phyloP scores from a whole-genome alignment of 2,329 filamentous ascomycete genomes.

The Plenodomus tracheiphilus region DNA sequence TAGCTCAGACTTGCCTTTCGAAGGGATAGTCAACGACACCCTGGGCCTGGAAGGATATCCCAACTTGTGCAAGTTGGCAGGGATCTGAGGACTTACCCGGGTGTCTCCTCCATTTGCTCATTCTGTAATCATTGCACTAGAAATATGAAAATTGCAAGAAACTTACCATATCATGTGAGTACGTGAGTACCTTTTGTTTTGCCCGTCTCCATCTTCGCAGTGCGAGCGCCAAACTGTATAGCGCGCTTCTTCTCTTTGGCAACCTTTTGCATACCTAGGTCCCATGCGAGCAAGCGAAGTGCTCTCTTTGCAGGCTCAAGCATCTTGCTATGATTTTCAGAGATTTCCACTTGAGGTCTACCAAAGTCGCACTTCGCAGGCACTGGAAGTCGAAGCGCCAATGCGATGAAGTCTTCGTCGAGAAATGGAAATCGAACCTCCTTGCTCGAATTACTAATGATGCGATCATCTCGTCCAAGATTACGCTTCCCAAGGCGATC shows the following conservation, averaged over 20 bases:
- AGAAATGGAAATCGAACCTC: conserved; percentile 91
- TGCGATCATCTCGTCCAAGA: conserved; percentile 87
- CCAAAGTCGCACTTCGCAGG: conserved; percentile 89
- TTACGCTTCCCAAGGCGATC: conserved; percentile 89
- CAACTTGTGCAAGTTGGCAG: conserved; percentile 2
- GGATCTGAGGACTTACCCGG: conserved; percentile 20
- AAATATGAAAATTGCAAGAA: neutral
- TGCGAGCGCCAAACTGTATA: conserved; percentile 56
- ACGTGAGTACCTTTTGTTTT: conserved; percentile 53
- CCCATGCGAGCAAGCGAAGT: conserved; percentile 74
- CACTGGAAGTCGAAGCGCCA: conserved; percentile 74
- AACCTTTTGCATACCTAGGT: conserved; percentile 70
- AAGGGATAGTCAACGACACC: conserved; percentile 25
- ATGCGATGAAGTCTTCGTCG: conserved; percentile 82
- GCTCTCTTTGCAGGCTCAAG: conserved; percentile 82
- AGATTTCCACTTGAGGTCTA: conserved; percentile 16
- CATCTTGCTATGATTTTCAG: conserved; percentile 28
- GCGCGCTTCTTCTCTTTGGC: conserved; percentile 92
- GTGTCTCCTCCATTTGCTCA: conserved; percentile 32
- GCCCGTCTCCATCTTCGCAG: conserved; percentile 52
- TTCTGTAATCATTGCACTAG: conserved; percentile 36
- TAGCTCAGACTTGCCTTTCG: conserved; percentile 44
- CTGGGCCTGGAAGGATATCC: conserved; percentile 10
- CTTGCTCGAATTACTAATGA: conserved; percentile 84
- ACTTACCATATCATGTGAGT: conserved; percentile 40